A percentile compares a stretch with the other conserved stretches of the same genome.
These are phyloP conservation scores for Lepidopterella palustris DNA, from an alignment of 495 filamentous ascomycete genomes.

Conservation along the genomic window DNA sequence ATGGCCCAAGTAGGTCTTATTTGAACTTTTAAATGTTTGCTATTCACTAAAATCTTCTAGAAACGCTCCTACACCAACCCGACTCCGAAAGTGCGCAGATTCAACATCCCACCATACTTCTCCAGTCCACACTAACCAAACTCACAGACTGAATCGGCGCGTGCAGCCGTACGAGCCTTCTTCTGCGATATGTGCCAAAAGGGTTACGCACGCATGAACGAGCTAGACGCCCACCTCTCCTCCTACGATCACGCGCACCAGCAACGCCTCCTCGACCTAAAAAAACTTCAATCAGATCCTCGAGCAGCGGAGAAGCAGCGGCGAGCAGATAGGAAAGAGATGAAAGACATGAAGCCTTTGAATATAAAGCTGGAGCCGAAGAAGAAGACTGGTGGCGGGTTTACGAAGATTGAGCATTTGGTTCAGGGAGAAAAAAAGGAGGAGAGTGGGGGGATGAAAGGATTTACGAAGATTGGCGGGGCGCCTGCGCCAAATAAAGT, in stretches of 20 bases:
- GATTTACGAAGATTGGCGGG: constrained; percentile 34
- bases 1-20: constrained; percentile 33
- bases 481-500: constrained; percentile 27
- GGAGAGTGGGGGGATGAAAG: constrained; percentile 2
- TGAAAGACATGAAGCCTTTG: constrained; percentile 60
- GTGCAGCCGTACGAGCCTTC: constrained; percentile 82
- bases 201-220: constrained; percentile 63
- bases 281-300: constrained; percentile 56
- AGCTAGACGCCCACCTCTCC: constrained; percentile 61
- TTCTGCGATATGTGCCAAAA: constrained; percentile 71
- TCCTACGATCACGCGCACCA: constrained; percentile 69
- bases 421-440: constrained; percentile 7
- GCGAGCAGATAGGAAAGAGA: constrained; percentile 46
- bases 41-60: neutral
- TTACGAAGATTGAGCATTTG: constrained; percentile 42
- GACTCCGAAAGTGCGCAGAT: constrained; percentile 21
- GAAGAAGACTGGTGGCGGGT: constrained; percentile 45
- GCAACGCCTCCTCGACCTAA: constrained; percentile 61
- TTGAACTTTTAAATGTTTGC: neutral
- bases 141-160: constrained; percentile 73
- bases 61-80: constrained; percentile 17
- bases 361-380: constrained; percentile 42
- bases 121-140: neutral
- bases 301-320: constrained; percentile 54
- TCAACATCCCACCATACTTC: neutral